These are phyloP conservation scores for Theobroma grandiflorum DNA, from an alignment of 441 rosid genomes.

Conservation along the genomic window DNA sequence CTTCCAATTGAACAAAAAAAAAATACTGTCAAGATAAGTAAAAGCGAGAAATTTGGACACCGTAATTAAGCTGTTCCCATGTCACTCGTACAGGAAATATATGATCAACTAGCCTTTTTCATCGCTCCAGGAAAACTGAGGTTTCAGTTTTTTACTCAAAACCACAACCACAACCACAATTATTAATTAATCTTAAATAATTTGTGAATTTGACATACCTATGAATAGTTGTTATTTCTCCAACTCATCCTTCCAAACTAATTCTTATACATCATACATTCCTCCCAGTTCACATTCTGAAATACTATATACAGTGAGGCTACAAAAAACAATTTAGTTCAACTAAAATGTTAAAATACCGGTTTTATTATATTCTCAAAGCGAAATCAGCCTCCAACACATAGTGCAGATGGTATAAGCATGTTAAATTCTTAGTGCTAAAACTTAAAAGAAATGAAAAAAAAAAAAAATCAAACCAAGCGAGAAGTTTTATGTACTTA, in stretches of 20 bases:
- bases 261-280: background rate
- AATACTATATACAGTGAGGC: background rate
- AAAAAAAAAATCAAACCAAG: background rate
- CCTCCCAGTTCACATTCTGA: slow-evolving; percentile 8
- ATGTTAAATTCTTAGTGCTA: background rate
- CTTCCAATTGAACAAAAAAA: background rate
- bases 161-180: background rate
- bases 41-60: background rate
- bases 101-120: background rate
- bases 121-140: background rate
- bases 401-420: background rate
- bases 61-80: background rate
- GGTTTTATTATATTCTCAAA: background rate
- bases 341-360: background rate
- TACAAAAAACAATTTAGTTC: background rate
- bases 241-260: background rate
- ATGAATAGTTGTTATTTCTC: background rate
- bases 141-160: slow-evolving; percentile 4
- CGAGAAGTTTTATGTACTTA: slow-evolving; percentile 36
- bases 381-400: background rate
- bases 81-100: background rate
- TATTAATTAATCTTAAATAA: background rate
- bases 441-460: background rate
- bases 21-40: background rate
- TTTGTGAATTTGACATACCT: background rate